Conservation (phyloP, 805 yeast species). For the Wickerhamiella sergipiensis region DNA sequence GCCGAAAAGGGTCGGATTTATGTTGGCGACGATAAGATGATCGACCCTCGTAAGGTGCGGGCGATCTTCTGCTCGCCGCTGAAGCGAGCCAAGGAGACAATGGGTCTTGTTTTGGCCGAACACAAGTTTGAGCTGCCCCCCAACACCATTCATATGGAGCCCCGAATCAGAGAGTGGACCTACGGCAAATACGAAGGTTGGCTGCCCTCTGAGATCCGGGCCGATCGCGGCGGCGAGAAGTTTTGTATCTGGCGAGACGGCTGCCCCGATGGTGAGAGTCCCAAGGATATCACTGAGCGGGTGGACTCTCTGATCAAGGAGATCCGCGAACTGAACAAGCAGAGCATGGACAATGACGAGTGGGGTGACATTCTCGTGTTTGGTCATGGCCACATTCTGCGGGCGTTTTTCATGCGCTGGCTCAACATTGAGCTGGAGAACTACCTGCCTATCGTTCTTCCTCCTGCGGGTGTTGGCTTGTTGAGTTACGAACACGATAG, state of each 20-base stretch:
- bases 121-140: slow-evolving; percentile 26
- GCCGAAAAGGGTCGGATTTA: slow-evolving; percentile 54
- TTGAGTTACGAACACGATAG: slow-evolving; percentile 77
- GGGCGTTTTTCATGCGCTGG: slow-evolving; percentile 88
- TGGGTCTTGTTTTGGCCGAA: slow-evolving; percentile 43
- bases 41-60: slow-evolving; percentile 50
- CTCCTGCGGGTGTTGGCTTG: slow-evolving; percentile 93
- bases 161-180: slow-evolving; percentile 86
- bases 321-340: slow-evolving; percentile 36
- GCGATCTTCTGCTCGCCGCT: slow-evolving; percentile 72
- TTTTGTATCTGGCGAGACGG: slow-evolving; percentile 84
- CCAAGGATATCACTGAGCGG: slow-evolving; percentile 52
- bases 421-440: slow-evolving; percentile 39
- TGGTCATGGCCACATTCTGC: slow-evolving; percentile 87
- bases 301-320: slow-evolving; percentile 56
- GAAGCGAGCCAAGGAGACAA: slow-evolving; percentile 62
- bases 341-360: slow-evolving; percentile 23
- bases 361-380: slow-evolving; percentile 67
- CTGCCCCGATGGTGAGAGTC: slow-evolving; percentile 77
- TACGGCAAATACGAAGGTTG: slow-evolving; percentile 93
- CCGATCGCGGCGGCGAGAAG: slow-evolving; percentile 7
- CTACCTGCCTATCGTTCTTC: slow-evolving; percentile 74
- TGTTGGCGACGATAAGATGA: slow-evolving; percentile 44
- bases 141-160: slow-evolving; percentile 20
- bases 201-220: slow-evolving; percentile 45